Conservation (phyloP, 768 basidiomycete genomes). For the Scleroderma citrinum region DNA sequence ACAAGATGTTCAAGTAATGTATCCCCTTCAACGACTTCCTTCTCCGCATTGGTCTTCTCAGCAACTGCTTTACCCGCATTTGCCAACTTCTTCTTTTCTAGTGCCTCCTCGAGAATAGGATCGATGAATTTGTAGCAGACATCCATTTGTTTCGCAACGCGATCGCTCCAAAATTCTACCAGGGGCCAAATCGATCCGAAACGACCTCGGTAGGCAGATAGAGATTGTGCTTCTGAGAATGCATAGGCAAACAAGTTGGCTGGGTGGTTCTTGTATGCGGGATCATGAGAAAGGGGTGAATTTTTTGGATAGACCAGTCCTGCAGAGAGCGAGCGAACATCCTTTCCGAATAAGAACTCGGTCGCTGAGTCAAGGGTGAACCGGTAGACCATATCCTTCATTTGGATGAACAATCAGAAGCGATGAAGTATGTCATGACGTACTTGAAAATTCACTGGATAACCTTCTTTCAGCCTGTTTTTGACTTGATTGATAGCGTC, state of each 20-base stretch:
- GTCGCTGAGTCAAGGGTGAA: conserved; percentile 59
- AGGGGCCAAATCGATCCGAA: conserved; percentile 46
- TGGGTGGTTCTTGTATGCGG: conserved; percentile 21
- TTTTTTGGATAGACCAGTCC: conserved; percentile 43
- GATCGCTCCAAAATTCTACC: conserved; percentile 47
- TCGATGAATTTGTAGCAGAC: conserved; percentile 47
- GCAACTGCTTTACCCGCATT: conserved; percentile 17
- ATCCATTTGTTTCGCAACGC: conserved; percentile 38
- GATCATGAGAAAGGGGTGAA: conserved; percentile 7
- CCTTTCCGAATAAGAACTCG: conserved; percentile 49
- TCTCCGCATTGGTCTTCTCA: conserved; percentile 3
- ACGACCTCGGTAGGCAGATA: conserved; percentile 34
- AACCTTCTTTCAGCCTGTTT: conserved; percentile 37
- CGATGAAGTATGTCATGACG: not conserved
- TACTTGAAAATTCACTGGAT: conserved; percentile 55
- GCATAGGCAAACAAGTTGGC: conserved; percentile 42
- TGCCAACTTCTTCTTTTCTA: conserved; percentile 32
- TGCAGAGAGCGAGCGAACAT: conserved; percentile 41
- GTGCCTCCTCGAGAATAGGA: conserved; percentile 45
- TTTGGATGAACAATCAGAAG: not conserved
- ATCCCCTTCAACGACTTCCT: conserved; percentile 17
- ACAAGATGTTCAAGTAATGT: conserved; percentile 28
- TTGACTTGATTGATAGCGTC: conserved; percentile 41
- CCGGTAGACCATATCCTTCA: conserved; percentile 45
- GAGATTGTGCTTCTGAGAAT: conserved; percentile 44